Evolutionary conservation across 352 stramenopile species (phyloP).

Genomic region (Phytopythium oedochilum): DNA sequence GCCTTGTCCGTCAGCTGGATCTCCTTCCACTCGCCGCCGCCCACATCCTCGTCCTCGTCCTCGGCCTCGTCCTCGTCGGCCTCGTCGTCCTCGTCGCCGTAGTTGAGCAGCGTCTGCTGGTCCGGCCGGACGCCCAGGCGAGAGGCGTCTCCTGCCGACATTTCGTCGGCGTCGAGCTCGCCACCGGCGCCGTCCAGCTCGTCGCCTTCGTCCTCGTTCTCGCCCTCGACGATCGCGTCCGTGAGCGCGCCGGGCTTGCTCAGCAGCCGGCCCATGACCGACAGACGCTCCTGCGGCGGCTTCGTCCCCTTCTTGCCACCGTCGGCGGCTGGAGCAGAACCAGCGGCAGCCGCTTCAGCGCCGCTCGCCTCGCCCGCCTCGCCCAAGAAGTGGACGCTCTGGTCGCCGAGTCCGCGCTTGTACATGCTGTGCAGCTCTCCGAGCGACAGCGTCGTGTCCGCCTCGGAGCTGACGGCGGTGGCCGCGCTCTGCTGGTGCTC

Average conservation of each 20-base stretch:
- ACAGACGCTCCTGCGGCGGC: slow-evolving; percentile 9
- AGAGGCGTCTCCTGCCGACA: not conserved
- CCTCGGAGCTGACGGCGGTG: not conserved
- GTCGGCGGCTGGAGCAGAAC: not conserved
- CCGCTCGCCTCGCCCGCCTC: slow-evolving; percentile 5
- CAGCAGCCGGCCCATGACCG: slow-evolving; percentile 41
- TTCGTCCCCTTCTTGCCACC: not conserved
- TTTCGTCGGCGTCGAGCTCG: not conserved
- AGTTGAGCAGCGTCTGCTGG: slow-evolving; percentile 4
- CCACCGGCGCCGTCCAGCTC: slow-evolving; percentile 11
- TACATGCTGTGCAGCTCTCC: slow-evolving; percentile 78
- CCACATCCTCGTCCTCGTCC: slow-evolving; percentile 2
- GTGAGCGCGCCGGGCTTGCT: slow-evolving; percentile 25
- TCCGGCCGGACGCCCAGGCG: not conserved
- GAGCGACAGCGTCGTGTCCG: slow-evolving; percentile 28
- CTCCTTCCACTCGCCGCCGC: slow-evolving; percentile 53
- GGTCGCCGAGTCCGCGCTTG: slow-evolving; percentile 72
- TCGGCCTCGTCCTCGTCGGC: slow-evolving; percentile 9
- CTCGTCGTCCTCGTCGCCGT: slow-evolving; percentile 5
- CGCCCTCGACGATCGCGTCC: slow-evolving; percentile 40
- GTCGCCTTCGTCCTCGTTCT: slow-evolving; percentile 15
- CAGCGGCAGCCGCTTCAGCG: not conserved
- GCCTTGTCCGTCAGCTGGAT: slow-evolving; percentile 36
- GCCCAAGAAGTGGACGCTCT: slow-evolving; percentile 51
- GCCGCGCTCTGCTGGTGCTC: not conserved